Base-by-base conservation (phyloP, 2,329 filamentous ascomycete species). In the Lachnellula arida region DNA sequence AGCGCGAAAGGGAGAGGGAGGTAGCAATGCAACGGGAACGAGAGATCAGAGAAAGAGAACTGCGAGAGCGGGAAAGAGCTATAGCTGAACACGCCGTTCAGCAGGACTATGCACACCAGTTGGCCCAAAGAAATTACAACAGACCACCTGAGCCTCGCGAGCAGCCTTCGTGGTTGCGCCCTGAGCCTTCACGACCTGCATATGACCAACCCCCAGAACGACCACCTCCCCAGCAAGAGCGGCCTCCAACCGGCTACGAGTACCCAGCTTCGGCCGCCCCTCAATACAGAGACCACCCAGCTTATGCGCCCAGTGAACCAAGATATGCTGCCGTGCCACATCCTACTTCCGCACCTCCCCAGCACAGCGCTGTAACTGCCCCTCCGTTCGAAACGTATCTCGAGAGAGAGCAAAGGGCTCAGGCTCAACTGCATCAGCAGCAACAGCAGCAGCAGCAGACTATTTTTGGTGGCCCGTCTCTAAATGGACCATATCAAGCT, bases 401-500 rank as follows among this genome's bases (percentile, higher is more conserved):
- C 25, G 64, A 70, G 25, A 60, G 67, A 43, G 70, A 74, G 51
- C 57, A 62, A 22, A 63, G 70, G 37, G 70, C 70, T 40, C 60
- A 68, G 25, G 70, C 70, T 25, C 68, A 69, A 8, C 68, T 71
- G 4, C 71, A 70, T 9, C 68, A 71, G 22, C 70, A 71, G 40
- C 70, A 69, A n/a, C 66, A 69, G 32, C 72, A 71, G 15, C 73
- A 70, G 48, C 72, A 70, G 51, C 68, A 63, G 51, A 63, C 59
- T 49, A 55, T 63, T 49, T 65, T 70, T 57, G 51, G 69, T 70
- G n/a, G 71, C 73, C 39, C 75, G 73, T 47, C 70, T 67, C 53
- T 72, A 9, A 75, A 75, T 51, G 75, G 73, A 4, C 67, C 73
- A 1, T 71, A 71, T 4, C 68, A 73, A 34, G 78, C 72, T 5